Base-by-base conservation (phyloP, 148 eudicot genomes). In the Arbutus unedo region DNA sequence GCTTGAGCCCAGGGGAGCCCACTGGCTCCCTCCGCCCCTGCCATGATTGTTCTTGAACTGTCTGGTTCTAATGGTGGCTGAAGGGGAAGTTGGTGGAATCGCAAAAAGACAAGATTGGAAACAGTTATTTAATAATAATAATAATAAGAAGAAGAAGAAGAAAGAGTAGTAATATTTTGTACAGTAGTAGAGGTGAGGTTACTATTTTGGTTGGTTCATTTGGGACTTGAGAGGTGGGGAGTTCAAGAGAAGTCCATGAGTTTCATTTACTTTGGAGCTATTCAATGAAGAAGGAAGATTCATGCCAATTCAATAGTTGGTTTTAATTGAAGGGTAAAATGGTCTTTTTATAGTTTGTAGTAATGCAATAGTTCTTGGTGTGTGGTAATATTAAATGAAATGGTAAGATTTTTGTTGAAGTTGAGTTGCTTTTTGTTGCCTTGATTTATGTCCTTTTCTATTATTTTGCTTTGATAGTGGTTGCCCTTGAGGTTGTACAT, bases 101-200 rank as follows among this genome's bases (percentile, higher is more conserved):
- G 80, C 78, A 87, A 73, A 19, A 91, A 92, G 91, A n/a, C n/a
- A n/a, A n/a, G n/a, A n/a, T n/a, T n/a, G n/a, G n/a, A n/a, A n/a
- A n/a, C n/a, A n/a, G n/a, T n/a, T n/a, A n/a, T n/a, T n/a, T n/a
- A n/a, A n/a, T n/a, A n/a, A n/a, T n/a, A n/a, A n/a, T n/a, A n/a
- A n/a, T n/a, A n/a, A n/a, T n/a, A n/a, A n/a, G n/a, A n/a, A n/a
- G n/a, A n/a, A n/a, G n/a, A n/a, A n/a, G n/a, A 93, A 91, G 92
- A 91, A 90, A 91, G 88, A 83, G n/a, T 90, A 91, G 91, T 90
- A 92, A 89, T 91, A 81, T 92, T 76, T 23, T 25, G 18, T n/a
- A 6, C 15, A 21, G 0, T 76, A 18, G 54, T 1, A 16, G 4
- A 18, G 23, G 50, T 71, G 47, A 43, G 25, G 38, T 67, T n/a